Percentiles rank a stretch among this genome's conserved stretches.
phyloP scores from a whole-genome alignment of 2,329 filamentous ascomycete species.

The Rhinocladiella mackenziei region DNA sequence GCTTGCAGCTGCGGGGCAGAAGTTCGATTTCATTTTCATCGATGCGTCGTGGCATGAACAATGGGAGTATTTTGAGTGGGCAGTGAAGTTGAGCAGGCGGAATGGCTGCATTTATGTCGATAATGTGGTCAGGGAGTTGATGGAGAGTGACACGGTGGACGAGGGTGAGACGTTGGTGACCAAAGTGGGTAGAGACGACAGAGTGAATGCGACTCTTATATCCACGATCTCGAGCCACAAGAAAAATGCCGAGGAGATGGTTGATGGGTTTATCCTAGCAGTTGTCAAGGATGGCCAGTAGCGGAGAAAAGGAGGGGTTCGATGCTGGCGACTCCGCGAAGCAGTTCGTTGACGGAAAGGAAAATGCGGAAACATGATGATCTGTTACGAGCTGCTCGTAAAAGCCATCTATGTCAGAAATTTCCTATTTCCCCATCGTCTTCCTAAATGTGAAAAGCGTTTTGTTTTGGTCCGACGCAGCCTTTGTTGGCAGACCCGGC shows the following conservation, averaged over 20 bases:
- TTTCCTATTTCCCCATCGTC: too few species aligned
- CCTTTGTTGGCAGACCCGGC: too few species aligned
- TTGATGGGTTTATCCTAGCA: slow-evolving; percentile 46
- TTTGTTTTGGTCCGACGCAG: too few species aligned
- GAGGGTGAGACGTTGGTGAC: slow-evolving; percentile 33
- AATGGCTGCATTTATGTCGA: slow-evolving; percentile 46
- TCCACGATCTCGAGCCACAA: slow-evolving; percentile 41
- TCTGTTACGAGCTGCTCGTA: too few species aligned
- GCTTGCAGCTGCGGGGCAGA: slow-evolving; percentile 40
- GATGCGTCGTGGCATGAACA: slow-evolving; percentile 52
- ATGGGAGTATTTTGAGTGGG: slow-evolving; percentile 48
- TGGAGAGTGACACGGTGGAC: slow-evolving; percentile 31
- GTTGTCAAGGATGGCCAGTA: slow-evolving; percentile 32
- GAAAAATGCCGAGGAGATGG: too few species aligned
- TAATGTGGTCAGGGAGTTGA: slow-evolving; percentile 45
- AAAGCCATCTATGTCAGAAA: too few species aligned
- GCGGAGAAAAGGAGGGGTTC: background rate
- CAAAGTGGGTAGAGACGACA: slow-evolving; percentile 40
- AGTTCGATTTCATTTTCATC: slow-evolving; percentile 52
- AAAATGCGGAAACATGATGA: background rate
- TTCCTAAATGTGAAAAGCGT: too few species aligned
- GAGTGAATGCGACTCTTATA: slow-evolving; percentile 43
- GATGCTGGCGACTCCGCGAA: background rate
- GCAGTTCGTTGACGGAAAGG: background rate
- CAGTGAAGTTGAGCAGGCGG: slow-evolving; percentile 40